Evolutionary conservation across 345 rosid genomes (phyloP).

Genomic region (Firmiana major): DNA sequence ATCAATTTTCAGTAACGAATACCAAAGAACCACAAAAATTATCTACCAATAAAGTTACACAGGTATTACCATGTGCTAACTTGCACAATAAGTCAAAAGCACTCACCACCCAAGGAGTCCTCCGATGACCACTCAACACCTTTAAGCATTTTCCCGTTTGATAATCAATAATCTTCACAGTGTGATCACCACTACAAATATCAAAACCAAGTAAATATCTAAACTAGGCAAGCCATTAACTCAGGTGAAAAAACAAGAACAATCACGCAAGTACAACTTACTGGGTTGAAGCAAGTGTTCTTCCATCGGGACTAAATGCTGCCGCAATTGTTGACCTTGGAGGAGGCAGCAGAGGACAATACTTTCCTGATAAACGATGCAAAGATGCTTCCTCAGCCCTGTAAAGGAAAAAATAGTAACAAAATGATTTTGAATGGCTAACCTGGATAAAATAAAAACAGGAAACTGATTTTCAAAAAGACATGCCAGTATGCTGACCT

Average conservation of each 20-base stretch:
- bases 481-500: neutral
- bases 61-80: neutral
- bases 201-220: constrained; percentile 11
- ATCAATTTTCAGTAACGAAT: neutral
- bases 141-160: constrained; percentile 88
- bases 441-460: neutral
- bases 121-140: constrained; percentile 87
- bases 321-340: constrained; percentile 99
- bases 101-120: constrained; percentile 99
- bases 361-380: constrained; percentile 73
- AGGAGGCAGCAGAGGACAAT: constrained; percentile 86
- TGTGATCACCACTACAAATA: constrained; percentile 83
- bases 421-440: neutral
- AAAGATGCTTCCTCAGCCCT: constrained; percentile 69
- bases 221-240: constrained; percentile 12
- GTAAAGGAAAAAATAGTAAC: neutral
- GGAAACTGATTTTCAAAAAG: neutral
- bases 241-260: neutral
- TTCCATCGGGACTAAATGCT: constrained; percentile 93
- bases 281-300: constrained; percentile 90
- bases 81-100: neutral
- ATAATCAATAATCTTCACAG: constrained; percentile 90
- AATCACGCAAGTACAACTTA: constrained; percentile 27
- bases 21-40: neutral
- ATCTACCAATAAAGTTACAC: neutral